These are phyloP conservation scores for Pseudogymnoascus verrucosus DNA, from an alignment of 2,329 filamentous ascomycete genomes.

Conservation along the genomic window DNA sequence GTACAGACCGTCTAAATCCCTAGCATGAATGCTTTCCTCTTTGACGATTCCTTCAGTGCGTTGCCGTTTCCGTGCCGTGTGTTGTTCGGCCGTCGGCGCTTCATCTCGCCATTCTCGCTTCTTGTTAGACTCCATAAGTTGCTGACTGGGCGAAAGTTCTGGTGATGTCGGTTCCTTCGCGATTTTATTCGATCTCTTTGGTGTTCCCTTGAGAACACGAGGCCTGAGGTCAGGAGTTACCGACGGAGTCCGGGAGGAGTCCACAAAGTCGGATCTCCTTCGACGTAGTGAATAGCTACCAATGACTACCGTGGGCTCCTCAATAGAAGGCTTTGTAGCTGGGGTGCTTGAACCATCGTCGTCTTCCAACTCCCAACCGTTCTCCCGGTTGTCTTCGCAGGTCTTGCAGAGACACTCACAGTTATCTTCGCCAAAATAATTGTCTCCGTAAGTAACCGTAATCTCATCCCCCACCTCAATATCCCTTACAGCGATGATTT, in stretches of 20 bases:
- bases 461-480: conserved; percentile 90
- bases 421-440: conserved; percentile 92
- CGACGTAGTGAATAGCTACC: conserved; percentile 48
- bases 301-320: conserved; percentile 18
- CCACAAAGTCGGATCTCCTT: conserved; percentile 37
- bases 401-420: conserved; percentile 89
- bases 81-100: conserved; percentile 9
- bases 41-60: not conserved
- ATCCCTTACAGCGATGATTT: conserved; percentile 74
- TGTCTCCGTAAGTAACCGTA: conserved; percentile 90
- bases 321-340: conserved; percentile 24
- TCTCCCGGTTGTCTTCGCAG: conserved; percentile 66
- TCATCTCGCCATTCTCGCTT: conserved; percentile 22
- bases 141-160: conserved; percentile 18
- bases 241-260: conserved; percentile 49
- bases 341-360: conserved; percentile 25
- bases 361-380: conserved; percentile 68
- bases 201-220: conserved; percentile 22
- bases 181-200: conserved; percentile 20
- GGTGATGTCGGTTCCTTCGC: conserved; percentile 18
- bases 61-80: not conserved
- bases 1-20: not conserved
- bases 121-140: conserved; percentile 13
- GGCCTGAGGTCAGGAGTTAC: conserved; percentile 41
- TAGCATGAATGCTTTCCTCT: conserved; percentile 9